Percentiles rank a stretch among this genome's conserved stretches.
phyloP scores from a whole-genome alignment of 257 asterid species.

The Salvia miltiorrhiza region DNA sequence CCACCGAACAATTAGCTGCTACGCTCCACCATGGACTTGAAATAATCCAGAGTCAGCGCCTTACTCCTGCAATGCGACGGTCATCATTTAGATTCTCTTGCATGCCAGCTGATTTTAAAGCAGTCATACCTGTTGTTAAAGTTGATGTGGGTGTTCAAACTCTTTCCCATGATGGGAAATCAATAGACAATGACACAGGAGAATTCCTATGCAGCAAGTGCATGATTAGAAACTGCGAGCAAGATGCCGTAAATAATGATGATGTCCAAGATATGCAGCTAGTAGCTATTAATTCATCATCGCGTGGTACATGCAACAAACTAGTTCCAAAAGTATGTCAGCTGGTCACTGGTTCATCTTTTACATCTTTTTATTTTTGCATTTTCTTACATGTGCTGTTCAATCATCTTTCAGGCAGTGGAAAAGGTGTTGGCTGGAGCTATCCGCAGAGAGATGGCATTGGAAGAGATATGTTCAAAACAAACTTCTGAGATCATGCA shows the following conservation, averaged over 20 bases:
- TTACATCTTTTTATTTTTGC: slow-evolving; percentile 15
- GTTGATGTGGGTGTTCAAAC: slow-evolving; percentile 92
- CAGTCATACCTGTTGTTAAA: slow-evolving; percentile 51
- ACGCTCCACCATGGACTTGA: slow-evolving; percentile 87
- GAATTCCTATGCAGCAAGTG: slow-evolving; percentile 62
- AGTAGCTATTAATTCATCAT: slow-evolving; percentile 54
- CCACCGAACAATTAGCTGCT: slow-evolving; percentile 79
- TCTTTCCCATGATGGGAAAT: slow-evolving; percentile 33
- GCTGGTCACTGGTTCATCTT: slow-evolving; percentile 16
- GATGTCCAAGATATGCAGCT: slow-evolving; percentile 74
- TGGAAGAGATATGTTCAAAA: slow-evolving; percentile 81
- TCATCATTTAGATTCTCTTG: slow-evolving; percentile 79
- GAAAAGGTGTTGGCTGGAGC: slow-evolving; percentile 97
- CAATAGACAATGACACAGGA: slow-evolving; percentile 22
- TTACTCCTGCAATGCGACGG: slow-evolving; percentile 59
- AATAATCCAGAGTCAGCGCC: slow-evolving; percentile 65
- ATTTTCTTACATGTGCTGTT: slow-evolving; percentile 24
- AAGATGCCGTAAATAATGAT: slow-evolving; percentile 34
- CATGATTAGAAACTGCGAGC: slow-evolving; percentile 40
- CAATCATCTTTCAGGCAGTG: slow-evolving; percentile 64
- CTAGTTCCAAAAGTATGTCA: slow-evolving; percentile 84
- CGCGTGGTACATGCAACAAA: slow-evolving; percentile 45
- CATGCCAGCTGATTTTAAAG: slow-evolving; percentile 55
- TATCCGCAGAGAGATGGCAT: slow-evolving; percentile 97
- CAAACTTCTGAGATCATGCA: slow-evolving; percentile 80